Conservation (phyloP, 176 grass and related monocot species). For the Cenchrus americanus region DNA sequence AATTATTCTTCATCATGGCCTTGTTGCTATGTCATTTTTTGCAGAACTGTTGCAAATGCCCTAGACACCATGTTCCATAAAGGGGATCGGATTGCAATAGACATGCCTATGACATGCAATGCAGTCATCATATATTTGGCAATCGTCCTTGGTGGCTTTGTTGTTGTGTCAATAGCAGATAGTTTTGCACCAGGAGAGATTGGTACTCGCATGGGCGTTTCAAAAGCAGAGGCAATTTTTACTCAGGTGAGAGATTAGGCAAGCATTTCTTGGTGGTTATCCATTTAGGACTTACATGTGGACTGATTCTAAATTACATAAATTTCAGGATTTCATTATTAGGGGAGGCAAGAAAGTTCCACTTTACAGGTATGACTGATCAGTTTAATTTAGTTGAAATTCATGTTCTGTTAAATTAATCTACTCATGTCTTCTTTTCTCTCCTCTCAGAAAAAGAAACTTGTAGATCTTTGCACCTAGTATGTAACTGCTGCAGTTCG, state of each 20-base stretch:
- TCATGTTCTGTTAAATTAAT: conserved; percentile 22
- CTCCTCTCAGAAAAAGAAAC: not conserved
- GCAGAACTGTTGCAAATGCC: conserved; percentile 74
- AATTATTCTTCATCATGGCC: conserved; percentile 1
- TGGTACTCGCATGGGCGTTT: conserved; percentile 63
- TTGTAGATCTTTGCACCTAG: not conserved
- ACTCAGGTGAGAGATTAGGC: conserved; percentile 62
- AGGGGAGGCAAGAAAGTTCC: conserved; percentile 88
- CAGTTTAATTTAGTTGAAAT: not conserved
- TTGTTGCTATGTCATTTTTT: conserved; percentile 31
- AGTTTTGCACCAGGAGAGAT: conserved; percentile 89
- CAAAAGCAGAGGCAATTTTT: conserved; percentile 87
- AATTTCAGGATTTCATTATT: conserved; percentile 89
- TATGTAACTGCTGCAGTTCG: not conserved
- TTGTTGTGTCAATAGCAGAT: conserved; percentile 97
- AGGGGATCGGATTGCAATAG: conserved; percentile 83
- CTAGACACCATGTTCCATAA: conserved; percentile 81
- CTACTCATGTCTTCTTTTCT: not conserved
- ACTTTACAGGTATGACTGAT: conserved; percentile 78
- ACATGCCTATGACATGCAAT: conserved; percentile 97
- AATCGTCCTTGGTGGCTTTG: conserved; percentile 76
- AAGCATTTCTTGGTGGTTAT: not conserved
- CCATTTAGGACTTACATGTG: not conserved
- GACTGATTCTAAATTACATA: conserved; percentile 16
- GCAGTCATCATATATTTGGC: conserved; percentile 92